phyloP scores from a whole-genome alignment of 2,329 filamentous ascomycete species.

The Neodidymelliopsis sp. region DNA sequence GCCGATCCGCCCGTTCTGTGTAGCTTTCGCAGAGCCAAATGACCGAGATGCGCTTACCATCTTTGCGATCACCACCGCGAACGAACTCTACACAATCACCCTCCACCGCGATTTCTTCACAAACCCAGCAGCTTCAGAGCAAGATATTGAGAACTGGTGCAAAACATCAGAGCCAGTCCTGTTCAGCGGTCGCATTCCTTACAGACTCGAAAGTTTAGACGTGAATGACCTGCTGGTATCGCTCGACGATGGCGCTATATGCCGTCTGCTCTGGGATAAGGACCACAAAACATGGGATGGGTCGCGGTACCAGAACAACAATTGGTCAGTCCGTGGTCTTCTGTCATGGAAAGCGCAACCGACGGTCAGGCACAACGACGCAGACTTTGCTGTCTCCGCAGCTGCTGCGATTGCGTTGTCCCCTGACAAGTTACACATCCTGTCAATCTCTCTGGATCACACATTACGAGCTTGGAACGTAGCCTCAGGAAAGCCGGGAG shows the following conservation, averaged over 20 bases:
- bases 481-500: constrained; percentile 77
- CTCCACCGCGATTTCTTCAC: constrained; percentile 84
- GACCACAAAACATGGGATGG: constrained; percentile 67
- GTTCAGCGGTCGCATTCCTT: constrained; percentile 78
- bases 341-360: constrained; percentile 71
- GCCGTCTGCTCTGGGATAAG: constrained; percentile 62
- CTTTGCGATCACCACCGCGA: constrained; percentile 80
- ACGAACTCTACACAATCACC: constrained; percentile 83
- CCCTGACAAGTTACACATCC: constrained; percentile 62
- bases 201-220: constrained; percentile 78
- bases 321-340: constrained; percentile 69
- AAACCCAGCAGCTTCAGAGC: constrained; percentile 72
- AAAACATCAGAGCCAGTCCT: constrained; percentile 77
- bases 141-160: constrained; percentile 77
- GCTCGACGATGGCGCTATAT: constrained; percentile 78
- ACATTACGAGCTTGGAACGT: constrained; percentile 89
- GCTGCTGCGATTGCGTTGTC: constrained; percentile 66
- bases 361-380: constrained; percentile 69
- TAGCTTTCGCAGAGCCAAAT: constrained; percentile 81
- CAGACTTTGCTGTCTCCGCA: constrained; percentile 68
- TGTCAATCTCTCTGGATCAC: constrained; percentile 90
- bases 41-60: constrained; percentile 80
- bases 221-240: constrained; percentile 79
- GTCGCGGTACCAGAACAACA: constrained; percentile 75
- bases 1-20: constrained; percentile 75